These are phyloP conservation scores for Metroxylon sagu DNA, from an alignment of 176 grass and related monocot genomes.

Conservation along the genomic window DNA sequence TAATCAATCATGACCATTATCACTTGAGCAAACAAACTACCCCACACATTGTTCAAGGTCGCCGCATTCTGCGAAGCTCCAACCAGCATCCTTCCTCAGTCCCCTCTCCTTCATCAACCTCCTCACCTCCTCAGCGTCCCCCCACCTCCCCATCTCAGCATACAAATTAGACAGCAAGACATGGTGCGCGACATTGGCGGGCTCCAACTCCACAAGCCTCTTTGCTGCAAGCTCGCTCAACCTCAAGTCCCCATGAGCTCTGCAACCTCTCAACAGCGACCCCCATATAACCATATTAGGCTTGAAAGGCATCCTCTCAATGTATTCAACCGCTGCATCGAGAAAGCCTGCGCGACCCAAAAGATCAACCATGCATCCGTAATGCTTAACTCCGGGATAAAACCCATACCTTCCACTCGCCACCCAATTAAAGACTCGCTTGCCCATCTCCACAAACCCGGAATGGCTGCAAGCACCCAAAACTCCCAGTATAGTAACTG, in stretches of 20 bases:
- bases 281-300: slow-evolving; percentile 63
- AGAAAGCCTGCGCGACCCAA: slow-evolving; percentile 51
- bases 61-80: slow-evolving; percentile 30
- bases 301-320: slow-evolving; percentile 47
- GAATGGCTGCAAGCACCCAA: slow-evolving; percentile 49
- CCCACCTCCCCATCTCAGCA: slow-evolving; percentile 53
- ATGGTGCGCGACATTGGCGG: slow-evolving; percentile 52
- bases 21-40: no score
- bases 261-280: slow-evolving; percentile 45
- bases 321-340: slow-evolving; percentile 28
- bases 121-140: slow-evolving; percentile 46
- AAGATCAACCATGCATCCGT: slow-evolving; percentile 65
- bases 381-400: slow-evolving; percentile 57
- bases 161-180: slow-evolving; percentile 57
- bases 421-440: slow-evolving; percentile 39
- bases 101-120: slow-evolving; percentile 40
- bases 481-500: slow-evolving; percentile 45
- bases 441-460: slow-evolving; percentile 47
- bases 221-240: slow-evolving; percentile 43
- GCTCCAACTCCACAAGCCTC: slow-evolving; percentile 58
- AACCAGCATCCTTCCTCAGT: slow-evolving; percentile 54
- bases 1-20: no score
- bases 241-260: slow-evolving; percentile 22
- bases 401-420: slow-evolving; percentile 51
- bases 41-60: slow-evolving; percentile 5